phyloP scores from a whole-genome alignment of 257 asterid genomes.

The Primulina huaijiensis region DNA sequence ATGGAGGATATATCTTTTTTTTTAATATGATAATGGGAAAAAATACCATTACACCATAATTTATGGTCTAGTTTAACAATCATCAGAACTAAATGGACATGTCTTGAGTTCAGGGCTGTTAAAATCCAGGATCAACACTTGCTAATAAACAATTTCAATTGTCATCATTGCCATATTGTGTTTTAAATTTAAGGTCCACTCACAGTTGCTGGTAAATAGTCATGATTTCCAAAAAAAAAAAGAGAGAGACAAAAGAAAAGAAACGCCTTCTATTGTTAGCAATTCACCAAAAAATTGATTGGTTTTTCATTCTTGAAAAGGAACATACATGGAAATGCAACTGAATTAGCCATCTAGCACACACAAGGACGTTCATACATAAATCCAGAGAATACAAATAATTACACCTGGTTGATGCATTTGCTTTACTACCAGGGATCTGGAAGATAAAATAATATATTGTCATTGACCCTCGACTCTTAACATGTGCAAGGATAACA shows the following conservation, averaged over 20 bases:
- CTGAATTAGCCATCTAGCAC: neutral
- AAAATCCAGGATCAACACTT: slow-evolving; percentile 14
- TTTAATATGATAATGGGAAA: neutral
- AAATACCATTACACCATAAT: neutral
- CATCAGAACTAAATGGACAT: neutral
- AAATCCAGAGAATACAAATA: neutral
- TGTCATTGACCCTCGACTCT: neutral
- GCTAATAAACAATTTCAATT: slow-evolving; percentile 1
- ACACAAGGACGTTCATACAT: neutral
- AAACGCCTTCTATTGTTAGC: neutral
- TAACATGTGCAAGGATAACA: slow-evolving; percentile 3
- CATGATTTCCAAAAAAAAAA: neutral
- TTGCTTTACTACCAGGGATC: neutral
- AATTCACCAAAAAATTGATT: neutral
- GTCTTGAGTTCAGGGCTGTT: neutral
- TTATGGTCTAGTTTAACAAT: neutral
- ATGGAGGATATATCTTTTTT: neutral
- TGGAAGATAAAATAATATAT: neutral
- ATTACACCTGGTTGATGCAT: neutral
- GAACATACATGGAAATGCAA: neutral
- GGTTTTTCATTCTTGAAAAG: neutral
- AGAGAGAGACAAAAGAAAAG: neutral
- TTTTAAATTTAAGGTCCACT: slow-evolving; percentile 1
- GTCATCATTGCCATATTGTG: neutral
- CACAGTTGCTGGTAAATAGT: neutral